Evolutionary conservation across 1,139 yeast genomes (phyloP).

Genomic region (Suhomyces taliae): DNA sequence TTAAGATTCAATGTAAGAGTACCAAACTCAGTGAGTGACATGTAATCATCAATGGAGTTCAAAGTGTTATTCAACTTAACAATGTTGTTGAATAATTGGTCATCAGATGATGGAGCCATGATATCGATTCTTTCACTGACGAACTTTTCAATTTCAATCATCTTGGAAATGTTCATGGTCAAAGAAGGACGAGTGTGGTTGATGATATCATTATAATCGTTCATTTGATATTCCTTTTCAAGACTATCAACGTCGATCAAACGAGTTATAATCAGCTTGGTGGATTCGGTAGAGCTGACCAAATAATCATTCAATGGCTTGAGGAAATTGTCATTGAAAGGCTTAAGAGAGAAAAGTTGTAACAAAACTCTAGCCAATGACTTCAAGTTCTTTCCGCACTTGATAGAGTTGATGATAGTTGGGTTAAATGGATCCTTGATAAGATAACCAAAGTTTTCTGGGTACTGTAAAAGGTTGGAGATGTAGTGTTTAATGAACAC

Average conservation of each 20-base stretch:
- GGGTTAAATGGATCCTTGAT: constrained; percentile 32
- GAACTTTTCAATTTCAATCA: constrained; percentile 61
- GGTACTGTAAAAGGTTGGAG: constrained; percentile 63
- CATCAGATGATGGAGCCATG: constrained; percentile 52
- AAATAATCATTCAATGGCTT: constrained; percentile 81
- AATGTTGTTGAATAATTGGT: constrained; percentile 53
- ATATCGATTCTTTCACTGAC: constrained; percentile 53
- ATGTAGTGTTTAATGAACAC: constrained; percentile 64
- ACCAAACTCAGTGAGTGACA: constrained; percentile 44
- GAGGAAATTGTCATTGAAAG: constrained; percentile 70
- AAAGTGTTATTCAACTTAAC: constrained; percentile 33
- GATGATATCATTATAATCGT: constrained; percentile 70
- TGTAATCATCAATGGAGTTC: constrained; percentile 40
- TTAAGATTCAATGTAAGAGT: constrained; percentile 42
- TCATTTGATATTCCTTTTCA: constrained; percentile 61
- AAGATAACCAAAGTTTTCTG: constrained; percentile 61
- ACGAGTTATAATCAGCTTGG: constrained; percentile 43
- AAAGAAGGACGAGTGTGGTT: constrained; percentile 66
- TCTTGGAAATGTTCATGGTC: constrained; percentile 62
- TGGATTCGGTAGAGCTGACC: constrained; percentile 46
- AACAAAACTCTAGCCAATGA: constrained; percentile 60
- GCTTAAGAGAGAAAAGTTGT: constrained; percentile 66
- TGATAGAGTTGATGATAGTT: constrained; percentile 20
- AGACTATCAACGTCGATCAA: constrained; percentile 58
- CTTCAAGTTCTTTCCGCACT: constrained; percentile 50